phyloP scores from a whole-genome alignment of 768 basidiomycete genomes.

The Suillus decipiens region DNA sequence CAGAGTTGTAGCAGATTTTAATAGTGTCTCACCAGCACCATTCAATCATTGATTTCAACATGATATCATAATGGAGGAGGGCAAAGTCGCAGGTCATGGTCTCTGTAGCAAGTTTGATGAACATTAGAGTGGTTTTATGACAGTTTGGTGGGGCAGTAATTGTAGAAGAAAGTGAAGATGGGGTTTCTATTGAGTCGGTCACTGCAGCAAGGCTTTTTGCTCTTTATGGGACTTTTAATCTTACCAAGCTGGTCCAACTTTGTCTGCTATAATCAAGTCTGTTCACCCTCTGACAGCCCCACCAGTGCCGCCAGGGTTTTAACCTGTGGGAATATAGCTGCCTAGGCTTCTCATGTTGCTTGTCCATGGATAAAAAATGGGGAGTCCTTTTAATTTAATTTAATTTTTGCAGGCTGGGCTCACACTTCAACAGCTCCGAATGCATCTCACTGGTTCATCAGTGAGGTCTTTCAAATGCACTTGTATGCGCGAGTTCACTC shows the following conservation, averaged over 20 bases:
- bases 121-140: neutral
- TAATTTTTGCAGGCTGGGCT: neutral
- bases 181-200: neutral
- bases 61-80: neutral
- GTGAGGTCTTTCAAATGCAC: neutral
- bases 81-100: neutral
- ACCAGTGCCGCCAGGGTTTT: neutral
- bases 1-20: neutral
- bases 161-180: neutral
- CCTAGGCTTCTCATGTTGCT: neutral
- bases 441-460: neutral
- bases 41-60: neutral
- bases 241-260: neutral
- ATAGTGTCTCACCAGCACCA: neutral
- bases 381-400: neutral
- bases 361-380: neutral
- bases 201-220: neutral
- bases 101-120: neutral
- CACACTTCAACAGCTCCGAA: neutral
- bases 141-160: neutral
- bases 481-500: neutral
- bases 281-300: neutral
- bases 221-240: neutral
- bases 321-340: neutral
- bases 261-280: neutral